Percentiles rank a stretch among this genome's conserved stretches.
Conservation (phyloP, 2,329 filamentous ascomycete genomes). For the Phaeoacremonium minimum region DNA sequence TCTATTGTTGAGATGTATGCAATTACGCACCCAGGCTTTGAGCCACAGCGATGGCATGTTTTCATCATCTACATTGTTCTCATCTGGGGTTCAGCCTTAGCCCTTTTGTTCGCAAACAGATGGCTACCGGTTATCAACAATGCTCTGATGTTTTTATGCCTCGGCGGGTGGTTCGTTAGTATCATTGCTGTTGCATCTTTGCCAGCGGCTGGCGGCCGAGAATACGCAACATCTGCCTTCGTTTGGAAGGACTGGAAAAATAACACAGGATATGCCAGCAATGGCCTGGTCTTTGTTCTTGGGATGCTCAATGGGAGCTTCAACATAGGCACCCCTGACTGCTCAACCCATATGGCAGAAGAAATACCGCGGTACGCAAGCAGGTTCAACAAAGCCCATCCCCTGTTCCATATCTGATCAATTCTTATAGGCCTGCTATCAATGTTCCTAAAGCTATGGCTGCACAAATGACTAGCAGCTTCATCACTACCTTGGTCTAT, state of each 20-base stretch:
- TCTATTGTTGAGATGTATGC: constrained; percentile 11
- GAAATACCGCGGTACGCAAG: constrained; percentile 46
- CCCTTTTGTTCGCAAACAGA: constrained; percentile 38
- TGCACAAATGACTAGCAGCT: constrained; percentile 34
- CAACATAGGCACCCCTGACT: constrained; percentile 55
- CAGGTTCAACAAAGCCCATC: too few species aligned
- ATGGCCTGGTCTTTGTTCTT: neutral
- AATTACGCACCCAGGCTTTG: constrained; percentile 11
- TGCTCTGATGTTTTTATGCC: constrained; percentile 36
- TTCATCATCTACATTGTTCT: constrained; percentile 12
- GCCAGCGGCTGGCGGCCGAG: neutral
- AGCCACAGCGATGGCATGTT: constrained; percentile 11
- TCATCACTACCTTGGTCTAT: constrained; percentile 38
- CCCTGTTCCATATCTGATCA: too few species aligned
- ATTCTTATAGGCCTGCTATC: constrained; percentile 19
- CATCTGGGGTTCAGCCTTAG: constrained; percentile 10
- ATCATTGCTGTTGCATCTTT: constrained; percentile 38
- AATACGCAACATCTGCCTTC: neutral
- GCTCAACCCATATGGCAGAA: constrained; percentile 51
- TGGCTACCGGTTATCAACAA: constrained; percentile 35
- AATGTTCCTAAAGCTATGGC: constrained; percentile 41
- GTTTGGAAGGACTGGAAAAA: neutral
- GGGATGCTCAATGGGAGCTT: constrained; percentile 52
- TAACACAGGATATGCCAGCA: constrained; percentile 19
- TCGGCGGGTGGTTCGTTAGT: constrained; percentile 39